These are phyloP conservation scores for Hypseocharis bilobata DNA, from an alignment of 441 rosid genomes.

Conservation along the genomic window DNA sequence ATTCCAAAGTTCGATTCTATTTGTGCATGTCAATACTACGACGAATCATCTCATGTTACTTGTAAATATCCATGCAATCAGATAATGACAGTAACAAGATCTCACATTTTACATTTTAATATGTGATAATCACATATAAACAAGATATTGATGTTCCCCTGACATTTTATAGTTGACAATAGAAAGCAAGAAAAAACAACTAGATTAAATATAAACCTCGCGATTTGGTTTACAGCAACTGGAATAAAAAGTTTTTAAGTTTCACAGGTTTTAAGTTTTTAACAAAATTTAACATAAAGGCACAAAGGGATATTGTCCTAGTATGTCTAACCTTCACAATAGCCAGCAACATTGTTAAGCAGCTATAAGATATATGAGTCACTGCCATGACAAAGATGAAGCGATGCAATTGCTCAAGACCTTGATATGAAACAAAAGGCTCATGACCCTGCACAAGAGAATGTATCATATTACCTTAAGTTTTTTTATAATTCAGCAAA, in stretches of 20 bases:
- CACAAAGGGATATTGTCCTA: not conserved
- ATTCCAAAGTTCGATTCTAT: no score
- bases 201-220: not conserved
- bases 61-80: no score
- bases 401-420: slow-evolving; percentile 86
- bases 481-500: not conserved
- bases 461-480: slow-evolving; percentile 7
- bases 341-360: slow-evolving; percentile 85
- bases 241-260: not conserved
- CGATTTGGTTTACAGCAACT: slow-evolving; percentile 1
- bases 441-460: slow-evolving; percentile 52
- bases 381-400: slow-evolving; percentile 93
- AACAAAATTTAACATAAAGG: not conserved
- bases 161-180: not conserved
- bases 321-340: slow-evolving; percentile 56
- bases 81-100: no score
- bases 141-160: not conserved
- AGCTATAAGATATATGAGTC: slow-evolving; percentile 81
- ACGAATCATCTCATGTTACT: not conserved
- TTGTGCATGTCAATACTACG: not conserved
- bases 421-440: slow-evolving; percentile 81
- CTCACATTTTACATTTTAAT: no score
- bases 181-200: not conserved
- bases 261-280: no score
- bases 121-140: not conserved